Evolutionary conservation across 202 grass and related monocot genomes (phyloP).

Genomic region (Dendrocalamus latiflorus): DNA sequence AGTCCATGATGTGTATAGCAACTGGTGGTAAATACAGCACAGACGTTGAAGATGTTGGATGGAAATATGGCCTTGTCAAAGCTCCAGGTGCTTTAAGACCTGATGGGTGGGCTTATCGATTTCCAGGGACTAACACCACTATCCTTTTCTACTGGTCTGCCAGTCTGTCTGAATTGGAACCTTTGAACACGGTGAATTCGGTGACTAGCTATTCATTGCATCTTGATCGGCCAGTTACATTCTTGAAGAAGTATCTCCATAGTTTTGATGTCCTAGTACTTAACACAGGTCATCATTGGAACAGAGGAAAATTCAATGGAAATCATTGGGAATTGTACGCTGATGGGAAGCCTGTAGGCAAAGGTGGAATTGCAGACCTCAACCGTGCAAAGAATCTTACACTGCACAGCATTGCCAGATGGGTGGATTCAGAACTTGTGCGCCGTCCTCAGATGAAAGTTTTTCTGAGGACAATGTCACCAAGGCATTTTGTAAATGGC

Average conservation of each 20-base stretch:
- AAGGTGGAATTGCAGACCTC: constrained; percentile 42
- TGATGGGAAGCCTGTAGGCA: constrained; percentile 48
- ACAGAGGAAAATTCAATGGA: constrained; percentile 71
- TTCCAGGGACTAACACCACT: constrained; percentile 66
- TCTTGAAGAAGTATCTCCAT: constrained; percentile 64
- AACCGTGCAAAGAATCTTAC: constrained; percentile 65
- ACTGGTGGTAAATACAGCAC: constrained; percentile 61
- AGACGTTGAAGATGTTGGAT: constrained; percentile 68
- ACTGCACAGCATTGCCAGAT: constrained; percentile 52
- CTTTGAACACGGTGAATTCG: constrained; percentile 41
- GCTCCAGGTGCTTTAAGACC: constrained; percentile 65
- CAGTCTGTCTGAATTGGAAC: constrained; percentile 74
- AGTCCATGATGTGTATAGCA: constrained; percentile 85
- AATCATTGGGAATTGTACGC: constrained; percentile 76
- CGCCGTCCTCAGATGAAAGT: too few relatives aligned
- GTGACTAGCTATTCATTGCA: constrained; percentile 63
- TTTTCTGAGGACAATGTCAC: too few relatives aligned
- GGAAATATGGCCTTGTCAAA: constrained; percentile 73
- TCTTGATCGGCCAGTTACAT: constrained; percentile 77
- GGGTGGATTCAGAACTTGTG: too few relatives aligned
- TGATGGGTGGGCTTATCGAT: constrained; percentile 82
- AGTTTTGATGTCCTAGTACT: constrained; percentile 69
- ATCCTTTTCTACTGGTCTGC: constrained; percentile 92
- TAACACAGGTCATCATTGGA: constrained; percentile 96
- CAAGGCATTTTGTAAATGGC: too few relatives aligned